phyloP scores from a whole-genome alignment of 2,329 filamentous ascomycete species.

The Cladosporium sp. region DNA sequence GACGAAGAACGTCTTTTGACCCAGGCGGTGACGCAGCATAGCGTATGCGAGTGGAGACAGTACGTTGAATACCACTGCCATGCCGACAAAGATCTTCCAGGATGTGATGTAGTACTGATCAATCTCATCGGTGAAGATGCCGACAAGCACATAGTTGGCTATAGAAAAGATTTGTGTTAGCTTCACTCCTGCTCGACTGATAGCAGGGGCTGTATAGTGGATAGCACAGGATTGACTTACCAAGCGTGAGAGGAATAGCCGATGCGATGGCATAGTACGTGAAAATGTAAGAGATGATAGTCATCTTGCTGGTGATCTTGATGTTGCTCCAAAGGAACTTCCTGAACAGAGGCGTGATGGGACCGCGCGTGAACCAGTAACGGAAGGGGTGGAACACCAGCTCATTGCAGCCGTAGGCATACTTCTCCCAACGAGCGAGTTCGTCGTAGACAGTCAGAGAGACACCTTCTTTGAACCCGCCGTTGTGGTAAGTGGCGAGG shows the following conservation, averaged over 20 bases:
- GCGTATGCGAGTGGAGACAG: constrained; percentile 60
- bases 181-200: too few species aligned
- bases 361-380: constrained; percentile 58
- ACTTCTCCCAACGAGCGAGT: constrained; percentile 68
- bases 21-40: constrained; percentile 58
- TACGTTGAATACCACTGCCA: constrained; percentile 62
- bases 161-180: neutral
- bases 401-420: constrained; percentile 68
- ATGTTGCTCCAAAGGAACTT: constrained; percentile 59
- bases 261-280: constrained; percentile 69
- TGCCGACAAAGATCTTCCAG: constrained; percentile 60
- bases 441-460: constrained; percentile 71
- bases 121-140: constrained; percentile 64
- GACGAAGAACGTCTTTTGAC: constrained; percentile 48
- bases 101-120: constrained; percentile 66
- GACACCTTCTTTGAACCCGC: constrained; percentile 70
- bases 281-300: constrained; percentile 66
- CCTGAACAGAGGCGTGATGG: constrained; percentile 62
- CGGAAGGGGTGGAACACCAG: constrained; percentile 65
- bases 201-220: neutral
- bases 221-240: neutral
- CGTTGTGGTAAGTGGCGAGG: constrained; percentile 63
- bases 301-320: constrained; percentile 62
- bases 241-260: constrained; percentile 61
- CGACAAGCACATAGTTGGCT: constrained; percentile 66